A percentile compares a stretch with the other conserved stretches of the same genome.
Evolutionary conservation across 169 alveolate species (phyloP).

Genomic region (Plasmodium cynomolgi): DNA sequence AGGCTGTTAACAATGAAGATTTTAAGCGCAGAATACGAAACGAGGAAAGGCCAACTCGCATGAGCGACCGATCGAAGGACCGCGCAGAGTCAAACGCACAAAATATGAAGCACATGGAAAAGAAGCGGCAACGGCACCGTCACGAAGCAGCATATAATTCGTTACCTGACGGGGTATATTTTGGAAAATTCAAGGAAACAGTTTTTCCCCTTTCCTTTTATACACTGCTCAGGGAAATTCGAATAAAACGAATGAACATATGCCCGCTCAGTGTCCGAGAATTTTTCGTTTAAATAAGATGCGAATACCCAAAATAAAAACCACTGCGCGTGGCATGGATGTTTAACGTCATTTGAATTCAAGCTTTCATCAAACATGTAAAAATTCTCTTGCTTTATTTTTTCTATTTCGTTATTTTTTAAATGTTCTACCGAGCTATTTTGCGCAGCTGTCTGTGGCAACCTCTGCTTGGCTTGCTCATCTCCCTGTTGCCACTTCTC

Average conservation of each 20-base stretch:
- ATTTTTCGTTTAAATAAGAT: constrained; percentile 63
- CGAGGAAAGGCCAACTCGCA: not conserved
- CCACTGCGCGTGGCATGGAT: constrained; percentile 76
- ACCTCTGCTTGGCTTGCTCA: not conserved
- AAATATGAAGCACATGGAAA: not conserved
- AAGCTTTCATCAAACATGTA: constrained; percentile 72
- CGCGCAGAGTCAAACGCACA: not conserved
- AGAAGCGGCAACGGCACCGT: not conserved
- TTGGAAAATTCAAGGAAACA: constrained; percentile 54
- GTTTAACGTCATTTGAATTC: constrained; percentile 68
- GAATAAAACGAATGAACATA: constrained; percentile 71
- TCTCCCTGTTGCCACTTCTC: not conserved
- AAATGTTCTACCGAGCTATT: not conserved
- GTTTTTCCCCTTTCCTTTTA: constrained; percentile 69
- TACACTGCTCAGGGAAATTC: constrained; percentile 74
- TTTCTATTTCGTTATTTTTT: constrained; percentile 55
- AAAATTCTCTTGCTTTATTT: constrained; percentile 73
- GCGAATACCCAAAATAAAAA: constrained; percentile 75
- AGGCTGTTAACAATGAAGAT: not conserved
- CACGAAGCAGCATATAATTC: not conserved
- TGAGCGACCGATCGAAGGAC: not conserved
- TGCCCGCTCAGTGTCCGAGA: constrained; percentile 52
- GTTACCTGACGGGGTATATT: constrained; percentile 65
- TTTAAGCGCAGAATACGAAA: not conserved
- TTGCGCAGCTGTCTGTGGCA: not conserved